Conservation (phyloP, 2,329 filamentous ascomycete genomes). For the Cordyceps javanica region DNA sequence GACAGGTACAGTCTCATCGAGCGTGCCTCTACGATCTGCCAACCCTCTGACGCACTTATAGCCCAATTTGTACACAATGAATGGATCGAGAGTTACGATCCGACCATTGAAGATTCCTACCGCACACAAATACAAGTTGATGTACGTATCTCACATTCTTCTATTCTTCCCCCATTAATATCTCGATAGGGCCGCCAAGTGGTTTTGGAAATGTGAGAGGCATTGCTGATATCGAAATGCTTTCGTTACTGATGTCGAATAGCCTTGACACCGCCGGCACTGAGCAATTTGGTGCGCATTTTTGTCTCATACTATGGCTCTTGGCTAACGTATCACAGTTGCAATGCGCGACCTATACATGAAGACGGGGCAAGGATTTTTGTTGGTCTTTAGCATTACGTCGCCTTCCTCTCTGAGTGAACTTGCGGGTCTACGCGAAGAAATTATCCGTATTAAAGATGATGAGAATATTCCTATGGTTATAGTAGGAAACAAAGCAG, state of each 20-base stretch:
- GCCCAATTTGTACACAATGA: conserved; percentile 92
- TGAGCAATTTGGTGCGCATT: conserved; percentile 76
- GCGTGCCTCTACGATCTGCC: not conserved
- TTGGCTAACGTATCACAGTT: conserved; percentile 32
- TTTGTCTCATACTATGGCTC: conserved; percentile 9
- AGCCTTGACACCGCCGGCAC: conserved; percentile 86
- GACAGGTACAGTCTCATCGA: conserved; percentile 56
- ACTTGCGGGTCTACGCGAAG: conserved; percentile 73
- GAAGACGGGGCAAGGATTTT: conserved; percentile 87
- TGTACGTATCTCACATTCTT: conserved; percentile 47
- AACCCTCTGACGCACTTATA: conserved; percentile 29
- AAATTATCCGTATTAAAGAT: conserved; percentile 88
- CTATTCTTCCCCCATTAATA: not conserved
- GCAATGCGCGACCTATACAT: conserved; percentile 79
- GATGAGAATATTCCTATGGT: conserved; percentile 81
- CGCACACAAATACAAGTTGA: conserved; percentile 73
- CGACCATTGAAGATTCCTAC: conserved; percentile 73
- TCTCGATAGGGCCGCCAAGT: conserved; percentile 69
- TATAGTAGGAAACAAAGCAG: conserved; percentile 87
- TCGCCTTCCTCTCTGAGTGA: conserved; percentile 78
- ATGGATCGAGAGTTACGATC: conserved; percentile 85
- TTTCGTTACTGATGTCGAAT: conserved; percentile 19
- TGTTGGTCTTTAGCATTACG: conserved; percentile 88
- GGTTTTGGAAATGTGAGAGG: conserved; percentile 72
- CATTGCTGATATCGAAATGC: conserved; percentile 15